Base-by-base conservation (phyloP, 192 early-diverging fungal genomes). In the Spizellomyces punctatus region DNA sequence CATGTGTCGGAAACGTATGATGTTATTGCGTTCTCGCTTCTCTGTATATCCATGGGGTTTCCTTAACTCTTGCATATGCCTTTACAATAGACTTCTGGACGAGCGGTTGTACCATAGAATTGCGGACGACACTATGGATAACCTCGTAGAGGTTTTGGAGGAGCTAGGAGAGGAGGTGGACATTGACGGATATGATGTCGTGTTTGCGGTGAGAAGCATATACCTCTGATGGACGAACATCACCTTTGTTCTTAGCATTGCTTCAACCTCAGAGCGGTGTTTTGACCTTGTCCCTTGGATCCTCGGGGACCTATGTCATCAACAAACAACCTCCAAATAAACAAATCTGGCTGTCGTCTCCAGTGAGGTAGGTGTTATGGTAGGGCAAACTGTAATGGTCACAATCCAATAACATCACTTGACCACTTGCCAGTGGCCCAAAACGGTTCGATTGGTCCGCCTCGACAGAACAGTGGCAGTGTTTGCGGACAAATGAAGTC, bases 291-390 rank as follows among this genome's bases (percentile, higher is more conserved):
- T 86, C 79, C 6, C 80, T 96, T 1, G 95, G 94, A 6, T 69
- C 70, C 10, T 71, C 76, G 22, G 95, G 95, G 46, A 96, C 94
- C 0, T 99, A 95, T 74, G 97, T 99, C 0, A 79, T 99, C 70
- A 99, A 99, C 76, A 99, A 99, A 71, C 97, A 99, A 81, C 95
- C 97, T 27, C 95, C 97, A 2, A 99, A 98, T 80, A 92, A 90
- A 73, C 97, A 99, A 78, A 95, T 99, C 10, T 99, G 97, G 97
- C 80, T 96, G 16, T 98, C 95, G 46, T 98, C 95, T 27, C 97
- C 97, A 21, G 65, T 78, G 6, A 81, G 80, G 79, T 82, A 22
- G 10, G 52, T 14, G 17, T 16, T 6, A 22, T n/a, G 17, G 6
- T 65, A 43, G 46, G 17, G 50, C 50, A 54, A 54, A 12, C 12